Percentiles rank a stretch among this genome's conserved stretches.
Conservation (phyloP, 371 early-diverging fungal genomes). For the Rhizopus stolonifer region DNA sequence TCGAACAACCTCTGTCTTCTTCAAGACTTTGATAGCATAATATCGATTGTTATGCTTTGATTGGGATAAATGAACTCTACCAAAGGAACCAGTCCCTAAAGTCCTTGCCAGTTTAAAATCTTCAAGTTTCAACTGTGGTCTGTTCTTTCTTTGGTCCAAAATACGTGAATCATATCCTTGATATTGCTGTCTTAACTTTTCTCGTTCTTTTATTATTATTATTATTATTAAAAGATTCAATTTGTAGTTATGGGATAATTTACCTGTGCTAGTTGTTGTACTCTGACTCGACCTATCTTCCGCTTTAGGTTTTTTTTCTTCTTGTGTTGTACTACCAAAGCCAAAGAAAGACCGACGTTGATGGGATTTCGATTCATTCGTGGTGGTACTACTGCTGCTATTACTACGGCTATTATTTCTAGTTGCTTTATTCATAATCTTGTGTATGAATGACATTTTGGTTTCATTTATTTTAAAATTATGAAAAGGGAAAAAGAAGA, state of each 20-base stretch:
- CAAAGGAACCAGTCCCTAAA: conserved; percentile 98
- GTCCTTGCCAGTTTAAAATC: conserved; percentile 77
- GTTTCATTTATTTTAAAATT: neutral
- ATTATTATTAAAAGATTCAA: neutral
- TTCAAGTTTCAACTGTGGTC: conserved; percentile 60
- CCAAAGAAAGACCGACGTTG: conserved; percentile 34
- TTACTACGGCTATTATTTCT: conserved; percentile 11
- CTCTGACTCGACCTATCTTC: conserved; percentile 2
- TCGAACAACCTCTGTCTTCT: conserved; percentile 89
- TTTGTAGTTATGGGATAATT: neutral
- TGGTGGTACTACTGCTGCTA: neutral
- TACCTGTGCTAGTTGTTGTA: neutral
- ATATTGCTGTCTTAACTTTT: conserved; percentile 1
- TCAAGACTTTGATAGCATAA: conserved; percentile 94
- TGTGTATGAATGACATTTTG: conserved; percentile 25
- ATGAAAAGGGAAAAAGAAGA: conserved; percentile 1
- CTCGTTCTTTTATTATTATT: neutral
- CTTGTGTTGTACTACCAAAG: conserved; percentile 11
- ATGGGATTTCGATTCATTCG: conserved; percentile 15
- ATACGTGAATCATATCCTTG: conserved; percentile 16
- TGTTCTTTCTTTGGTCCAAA: conserved; percentile 18
- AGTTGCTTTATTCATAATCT: conserved; percentile 26
- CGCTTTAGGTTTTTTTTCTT: conserved; percentile 7
- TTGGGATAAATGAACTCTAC: conserved; percentile 92
- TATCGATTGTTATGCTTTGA: conserved; percentile 72